Conservation (phyloP, 163 green algal species). For the Trebouxia gelatinosa region DNA sequence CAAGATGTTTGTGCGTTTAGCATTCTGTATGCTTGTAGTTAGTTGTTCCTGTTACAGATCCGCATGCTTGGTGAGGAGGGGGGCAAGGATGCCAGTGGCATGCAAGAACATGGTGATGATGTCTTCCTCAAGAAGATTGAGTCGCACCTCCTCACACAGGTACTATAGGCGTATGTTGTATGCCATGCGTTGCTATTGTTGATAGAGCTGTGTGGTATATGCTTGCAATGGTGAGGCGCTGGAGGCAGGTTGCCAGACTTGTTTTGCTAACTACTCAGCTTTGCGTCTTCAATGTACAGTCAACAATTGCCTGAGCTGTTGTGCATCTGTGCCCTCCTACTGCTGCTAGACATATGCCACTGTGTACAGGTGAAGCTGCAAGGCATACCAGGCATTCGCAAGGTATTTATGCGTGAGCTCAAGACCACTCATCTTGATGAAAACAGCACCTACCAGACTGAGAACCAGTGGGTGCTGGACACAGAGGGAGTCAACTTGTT, state of each 20-base stretch:
- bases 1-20: too few species aligned
- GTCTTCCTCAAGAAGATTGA: constrained; percentile 82
- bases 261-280: too few species aligned
- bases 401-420: constrained; percentile 89
- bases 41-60: constrained; percentile 23
- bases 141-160: constrained; percentile 70
- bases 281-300: too few species aligned
- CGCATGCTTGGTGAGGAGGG: constrained; percentile 50
- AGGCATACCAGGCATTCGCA: constrained; percentile 83
- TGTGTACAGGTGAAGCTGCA: constrained; percentile 67
- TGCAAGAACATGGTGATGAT: constrained; percentile 57
- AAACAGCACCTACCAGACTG: constrained; percentile 50
- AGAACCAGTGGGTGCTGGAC: constrained; percentile 93
- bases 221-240: too few species aligned
- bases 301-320: too few species aligned
- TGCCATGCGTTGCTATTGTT: too few species aligned
- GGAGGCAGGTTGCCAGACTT: too few species aligned
- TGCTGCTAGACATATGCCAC: too few species aligned
- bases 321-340: too few species aligned
- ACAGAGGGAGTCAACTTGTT: constrained; percentile 94
- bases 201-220: too few species aligned
- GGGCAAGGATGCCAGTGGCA: constrained; percentile 37
- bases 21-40: too few species aligned
- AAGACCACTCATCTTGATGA: constrained; percentile 64
- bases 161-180: too few species aligned